Conservation (phyloP, 306 rosid genomes). For the Castanea sativa region DNA sequence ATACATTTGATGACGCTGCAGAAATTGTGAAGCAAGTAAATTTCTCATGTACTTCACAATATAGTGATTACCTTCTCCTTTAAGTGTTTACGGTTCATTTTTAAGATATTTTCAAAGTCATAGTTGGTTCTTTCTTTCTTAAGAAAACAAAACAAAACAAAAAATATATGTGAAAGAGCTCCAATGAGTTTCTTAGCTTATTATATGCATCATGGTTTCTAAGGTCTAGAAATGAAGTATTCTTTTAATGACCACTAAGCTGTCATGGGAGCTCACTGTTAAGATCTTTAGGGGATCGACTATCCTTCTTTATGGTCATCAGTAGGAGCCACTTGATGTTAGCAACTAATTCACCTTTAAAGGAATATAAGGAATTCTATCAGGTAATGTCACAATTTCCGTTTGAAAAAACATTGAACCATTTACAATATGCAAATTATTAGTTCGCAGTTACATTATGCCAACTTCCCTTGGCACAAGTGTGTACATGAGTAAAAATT, state of each 20-base stretch:
- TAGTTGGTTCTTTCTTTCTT: background rate
- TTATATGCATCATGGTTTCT: background rate
- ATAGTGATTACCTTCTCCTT: background rate
- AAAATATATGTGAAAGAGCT: too few species aligned
- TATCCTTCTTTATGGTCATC: conserved; percentile 48
- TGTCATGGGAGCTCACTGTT: conserved; percentile 6
- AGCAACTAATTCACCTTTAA: conserved; percentile 40
- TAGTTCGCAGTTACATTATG: too few species aligned
- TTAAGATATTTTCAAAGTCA: background rate
- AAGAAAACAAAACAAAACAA: too few species aligned
- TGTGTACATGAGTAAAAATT: too few species aligned
- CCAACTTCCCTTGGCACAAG: too few species aligned
- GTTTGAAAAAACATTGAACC: background rate
- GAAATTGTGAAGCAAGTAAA: conserved; percentile 35
- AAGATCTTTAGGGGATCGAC: conserved; percentile 33
- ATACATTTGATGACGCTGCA: conserved; percentile 30
- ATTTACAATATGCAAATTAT: background rate
- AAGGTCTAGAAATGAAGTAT: background rate
- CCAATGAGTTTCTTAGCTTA: background rate
- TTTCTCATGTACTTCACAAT: background rate
- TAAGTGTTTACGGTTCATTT: background rate
- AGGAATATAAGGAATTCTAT: conserved; percentile 35
- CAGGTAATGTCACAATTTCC: conserved; percentile 20
- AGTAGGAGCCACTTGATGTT: conserved; percentile 41
- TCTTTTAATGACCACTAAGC: background rate